Base-by-base conservation (phyloP, 768 basidiomycete genomes). In the Termitomyces sp. region DNA sequence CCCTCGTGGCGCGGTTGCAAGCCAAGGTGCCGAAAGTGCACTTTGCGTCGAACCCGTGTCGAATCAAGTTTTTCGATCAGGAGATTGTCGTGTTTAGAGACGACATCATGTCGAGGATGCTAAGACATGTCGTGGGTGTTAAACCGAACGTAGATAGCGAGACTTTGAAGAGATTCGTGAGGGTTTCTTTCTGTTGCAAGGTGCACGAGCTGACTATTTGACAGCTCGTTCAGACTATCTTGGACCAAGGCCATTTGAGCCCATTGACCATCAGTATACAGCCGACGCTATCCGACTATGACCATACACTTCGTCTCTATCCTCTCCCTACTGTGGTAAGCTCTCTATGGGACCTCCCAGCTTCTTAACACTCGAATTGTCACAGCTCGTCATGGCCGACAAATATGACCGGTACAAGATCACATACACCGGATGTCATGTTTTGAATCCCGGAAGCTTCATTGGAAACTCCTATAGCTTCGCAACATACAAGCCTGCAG, bases 361-460 rank as follows among this genome's bases (percentile, higher is more conserved):
- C 18, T 10, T 29, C 20, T 24, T 34, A n/a, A 16, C 20, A 52
- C 5, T 26, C 12, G 24, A 22, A 39, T 46, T 12, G 22, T 8
- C 22, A 18, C 60, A 97, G 94, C 78, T 98, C 20, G 79, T 98
- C 33, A 82, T 99, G 13, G 97, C 97, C 1, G 97, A 99, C 74
- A 94, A 89, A 72, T 97, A 98, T 67, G 95, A 97, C 69, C 84
- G 90, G 48, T 99, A 93, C 70, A 93, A 97, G 65, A 79, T 97
- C 62, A 98, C 95, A 1, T 99, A 99, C 70, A 94, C 95, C 58
- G 94, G 94, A 12, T 98, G 97, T 65, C 97, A 98, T 72, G 97
- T 98, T 28, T 94, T 98, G 79, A 99, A 99, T 69, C 97, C 97
- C 0, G 95, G 97, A 20, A 86, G 88, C 51, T 98, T 98, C 68